Conservation (phyloP, 2,329 filamentous ascomycete species). For the Diaporthe velutina region DNA sequence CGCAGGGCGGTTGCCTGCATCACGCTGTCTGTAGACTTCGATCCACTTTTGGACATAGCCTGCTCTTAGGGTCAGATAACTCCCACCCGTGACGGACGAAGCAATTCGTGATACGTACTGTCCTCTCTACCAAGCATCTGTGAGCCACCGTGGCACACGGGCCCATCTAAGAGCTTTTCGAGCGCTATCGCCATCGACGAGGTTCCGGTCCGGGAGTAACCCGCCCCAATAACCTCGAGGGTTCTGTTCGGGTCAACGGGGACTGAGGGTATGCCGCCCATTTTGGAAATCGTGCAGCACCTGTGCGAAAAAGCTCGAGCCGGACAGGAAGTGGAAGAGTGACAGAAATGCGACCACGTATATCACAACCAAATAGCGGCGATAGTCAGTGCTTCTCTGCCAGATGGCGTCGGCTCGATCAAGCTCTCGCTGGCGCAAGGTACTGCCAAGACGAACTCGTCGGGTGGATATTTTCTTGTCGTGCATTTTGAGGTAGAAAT, state of each 20-base stretch:
- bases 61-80: background rate
- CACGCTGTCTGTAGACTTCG: conserved; percentile 18
- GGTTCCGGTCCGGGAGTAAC: conserved; percentile 28
- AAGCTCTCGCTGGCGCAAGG: background rate
- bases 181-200: conserved; percentile 18
- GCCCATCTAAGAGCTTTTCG: conserved; percentile 22
- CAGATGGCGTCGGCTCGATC: background rate
- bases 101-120: background rate
- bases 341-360: background rate
- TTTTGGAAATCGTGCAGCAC: background rate
- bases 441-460: background rate
- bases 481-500: background rate
- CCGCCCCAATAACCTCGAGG: conserved; percentile 27
- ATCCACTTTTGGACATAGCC: conserved; percentile 25
- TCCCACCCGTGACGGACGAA: rapidly evolving
- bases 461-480: background rate
- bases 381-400: background rate
- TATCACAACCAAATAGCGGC: background rate
- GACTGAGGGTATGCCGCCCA: conserved; percentile 25
- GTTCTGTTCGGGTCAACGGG: conserved; percentile 25
- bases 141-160: conserved; percentile 9
- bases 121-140: conserved; percentile 27
- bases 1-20: conserved; percentile 7
- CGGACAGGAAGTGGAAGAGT: background rate
- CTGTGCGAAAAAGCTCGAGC: background rate